phyloP scores from a whole-genome alignment of 2,329 filamentous ascomycete species.

The Aspergillus piperis region DNA sequence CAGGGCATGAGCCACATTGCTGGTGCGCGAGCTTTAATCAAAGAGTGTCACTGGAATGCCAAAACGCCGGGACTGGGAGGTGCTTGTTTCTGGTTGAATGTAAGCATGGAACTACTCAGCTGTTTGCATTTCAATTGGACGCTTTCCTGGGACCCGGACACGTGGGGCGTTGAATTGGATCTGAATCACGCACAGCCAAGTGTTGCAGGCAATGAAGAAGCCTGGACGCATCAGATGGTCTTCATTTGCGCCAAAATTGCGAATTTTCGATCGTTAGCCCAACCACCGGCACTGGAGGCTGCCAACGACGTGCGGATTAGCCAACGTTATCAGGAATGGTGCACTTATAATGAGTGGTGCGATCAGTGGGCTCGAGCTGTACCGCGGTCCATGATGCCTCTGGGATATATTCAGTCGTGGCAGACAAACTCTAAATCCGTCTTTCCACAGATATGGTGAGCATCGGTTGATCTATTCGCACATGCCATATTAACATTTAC shows the following conservation, averaged over 20 bases:
- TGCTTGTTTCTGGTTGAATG: constrained; percentile 93
- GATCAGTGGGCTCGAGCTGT: constrained; percentile 78
- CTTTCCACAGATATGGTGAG: constrained; percentile 85
- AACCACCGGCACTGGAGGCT: constrained; percentile 62
- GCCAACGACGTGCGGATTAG: constrained; percentile 63
- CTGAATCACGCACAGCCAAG: constrained; percentile 59
- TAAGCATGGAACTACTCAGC: constrained; percentile 84
- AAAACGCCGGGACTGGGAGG: constrained; percentile 74
- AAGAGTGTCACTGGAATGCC: constrained; percentile 87
- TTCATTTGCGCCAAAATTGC: constrained; percentile 85
- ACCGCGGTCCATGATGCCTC: constrained; percentile 82
- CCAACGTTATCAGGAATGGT: constrained; percentile 73
- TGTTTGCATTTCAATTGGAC: constrained; percentile 87
- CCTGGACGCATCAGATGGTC: constrained; percentile 86
- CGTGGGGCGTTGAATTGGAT: constrained; percentile 83
- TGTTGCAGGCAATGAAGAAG: constrained; percentile 67
- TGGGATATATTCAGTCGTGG: constrained; percentile 72
- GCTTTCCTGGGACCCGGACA: constrained; percentile 83
- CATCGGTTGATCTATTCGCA: constrained; percentile 13
- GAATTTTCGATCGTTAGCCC: constrained; percentile 75
- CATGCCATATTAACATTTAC: constrained; percentile 8
- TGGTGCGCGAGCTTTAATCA: constrained; percentile 80
- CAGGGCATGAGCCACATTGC: constrained; percentile 89
- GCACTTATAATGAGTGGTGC: constrained; percentile 74
- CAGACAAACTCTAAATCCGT: constrained; percentile 69